Percentiles rank a stretch among this genome's conserved stretches.
Conservation (phyloP, 2,329 filamentous ascomycete genomes). For the Blumeria hordei region DNA sequence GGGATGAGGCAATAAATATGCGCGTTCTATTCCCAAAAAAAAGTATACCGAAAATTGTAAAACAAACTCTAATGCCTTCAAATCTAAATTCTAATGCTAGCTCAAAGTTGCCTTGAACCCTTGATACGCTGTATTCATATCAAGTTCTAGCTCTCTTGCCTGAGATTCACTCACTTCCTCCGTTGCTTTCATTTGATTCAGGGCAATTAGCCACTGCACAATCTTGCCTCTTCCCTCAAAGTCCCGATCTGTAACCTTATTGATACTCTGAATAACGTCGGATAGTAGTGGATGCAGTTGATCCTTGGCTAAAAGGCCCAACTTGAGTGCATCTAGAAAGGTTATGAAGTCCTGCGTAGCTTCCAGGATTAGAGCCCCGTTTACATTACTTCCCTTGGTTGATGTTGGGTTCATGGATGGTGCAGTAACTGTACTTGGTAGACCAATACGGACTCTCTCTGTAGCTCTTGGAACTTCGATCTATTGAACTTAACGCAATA, state of each 20-base stretch:
- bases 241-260: conserved; percentile 84
- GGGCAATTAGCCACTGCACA: conserved; percentile 87
- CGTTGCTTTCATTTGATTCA: conserved; percentile 94
- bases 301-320: conserved; percentile 83
- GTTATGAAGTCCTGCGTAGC: conserved; percentile 98
- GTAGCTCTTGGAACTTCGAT: conserved; percentile 87
- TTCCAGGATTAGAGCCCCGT: conserved; percentile 47
- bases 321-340: conserved; percentile 78
- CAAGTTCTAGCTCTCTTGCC: conserved; percentile 68
- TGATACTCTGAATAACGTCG: conserved; percentile 90
- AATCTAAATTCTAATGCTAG: conserved; percentile 4
- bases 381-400: conserved; percentile 19
- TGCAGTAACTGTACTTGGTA: conserved; percentile 56
- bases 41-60: no score
- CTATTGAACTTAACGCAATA: conserved; percentile 20
- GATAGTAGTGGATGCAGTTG: conserved; percentile 86
- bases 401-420: conserved; percentile 20
- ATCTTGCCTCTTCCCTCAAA: conserved; percentile 95
- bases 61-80: no score
- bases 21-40: no score
- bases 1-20: no score
- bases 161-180: conserved; percentile 77
- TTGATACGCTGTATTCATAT: conserved; percentile 84
- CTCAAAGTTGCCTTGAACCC: conserved; percentile 45
- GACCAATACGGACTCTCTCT: conserved; percentile 72